A percentile compares a stretch with the other conserved stretches of the same genome.
Evolutionary conservation across 208 protist species (phyloP).

Genomic region (Blastocrithidia nonstop): DNA sequence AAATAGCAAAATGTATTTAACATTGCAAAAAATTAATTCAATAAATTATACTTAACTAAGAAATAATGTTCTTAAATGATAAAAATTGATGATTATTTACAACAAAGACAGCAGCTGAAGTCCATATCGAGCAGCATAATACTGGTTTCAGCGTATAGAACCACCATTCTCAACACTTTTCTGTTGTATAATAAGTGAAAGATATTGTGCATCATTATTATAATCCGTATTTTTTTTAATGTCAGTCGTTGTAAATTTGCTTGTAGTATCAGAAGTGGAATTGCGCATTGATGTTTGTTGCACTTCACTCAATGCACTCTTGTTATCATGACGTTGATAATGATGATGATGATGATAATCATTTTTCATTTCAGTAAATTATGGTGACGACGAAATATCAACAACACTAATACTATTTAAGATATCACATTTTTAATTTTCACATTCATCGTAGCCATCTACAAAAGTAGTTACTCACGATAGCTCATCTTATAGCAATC

Average conservation of each 20-base stretch:
- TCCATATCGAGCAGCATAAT: slow-evolving; percentile 47
- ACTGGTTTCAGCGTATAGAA: slow-evolving; percentile 27
- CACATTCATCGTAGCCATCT: neutral
- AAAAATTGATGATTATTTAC: neutral
- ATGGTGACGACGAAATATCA: too few species aligned
- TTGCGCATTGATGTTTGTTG: too few species aligned
- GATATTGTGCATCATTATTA: too few species aligned
- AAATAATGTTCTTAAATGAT: neutral
- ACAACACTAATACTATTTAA: neutral
- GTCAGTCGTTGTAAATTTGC: too few species aligned
- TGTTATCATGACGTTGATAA: neutral
- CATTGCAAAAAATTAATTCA: too few species aligned
- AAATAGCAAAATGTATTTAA: slow-evolving; percentile 1
- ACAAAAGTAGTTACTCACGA: slow-evolving; percentile 16
- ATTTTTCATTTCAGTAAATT: neutral
- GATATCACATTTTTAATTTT: neutral
- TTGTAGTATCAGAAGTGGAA: too few species aligned
- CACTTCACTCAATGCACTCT: too few species aligned
- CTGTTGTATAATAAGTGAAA: neutral
- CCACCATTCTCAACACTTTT: slow-evolving; percentile 22
- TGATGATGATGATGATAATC: too few species aligned
- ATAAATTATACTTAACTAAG: too few species aligned
- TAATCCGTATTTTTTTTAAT: too few species aligned
- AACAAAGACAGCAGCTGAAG: slow-evolving; percentile 13
- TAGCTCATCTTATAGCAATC: slow-evolving; percentile 51